Evolutionary conservation across 2,329 filamentous ascomycete genomes (phyloP).

Genomic region (Chaetomium olivaceum): DNA sequence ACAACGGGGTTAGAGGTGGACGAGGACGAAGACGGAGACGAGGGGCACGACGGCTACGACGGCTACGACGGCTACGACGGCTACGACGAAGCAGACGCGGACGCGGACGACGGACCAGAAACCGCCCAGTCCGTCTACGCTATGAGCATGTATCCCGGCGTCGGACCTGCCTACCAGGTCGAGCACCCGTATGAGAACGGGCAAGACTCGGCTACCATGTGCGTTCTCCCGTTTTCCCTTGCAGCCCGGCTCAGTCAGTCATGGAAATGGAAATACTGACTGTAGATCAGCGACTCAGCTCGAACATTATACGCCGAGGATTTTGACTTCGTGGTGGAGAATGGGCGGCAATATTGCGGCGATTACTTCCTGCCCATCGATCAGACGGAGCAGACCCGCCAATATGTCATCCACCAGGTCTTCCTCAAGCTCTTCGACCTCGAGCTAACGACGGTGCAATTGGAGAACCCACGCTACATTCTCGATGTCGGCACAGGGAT

Average conservation of each 20-base stretch:
- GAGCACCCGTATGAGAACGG: constrained; percentile 29
- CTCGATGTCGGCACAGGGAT: constrained; percentile 63
- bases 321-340: constrained; percentile 53
- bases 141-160: constrained; percentile 33
- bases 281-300: constrained; percentile 35
- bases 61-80: constrained; percentile 6
- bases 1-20: constrained; percentile 22
- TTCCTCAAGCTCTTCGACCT: constrained; percentile 38
- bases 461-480: constrained; percentile 45
- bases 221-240: constrained; percentile 8
- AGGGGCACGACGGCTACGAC: constrained; percentile 5
- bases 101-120: constrained; percentile 15
- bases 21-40: constrained; percentile 19
- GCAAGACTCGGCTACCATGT: constrained; percentile 33
- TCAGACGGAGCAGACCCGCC: constrained; percentile 49
- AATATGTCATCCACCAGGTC: constrained; percentile 39
- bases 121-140: constrained; percentile 30
- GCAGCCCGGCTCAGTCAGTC: background rate
- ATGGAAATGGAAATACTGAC: constrained; percentile 19
- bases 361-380: constrained; percentile 63
- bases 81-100: constrained; percentile 16
- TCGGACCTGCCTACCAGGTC: constrained; percentile 25
- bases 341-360: constrained; percentile 59
- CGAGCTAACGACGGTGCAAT: constrained; percentile 38
- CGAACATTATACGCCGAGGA: constrained; percentile 39